These are phyloP conservation scores for Carex sylvatica DNA, from an alignment of 202 grass and related monocot species.

Conservation along the genomic window DNA sequence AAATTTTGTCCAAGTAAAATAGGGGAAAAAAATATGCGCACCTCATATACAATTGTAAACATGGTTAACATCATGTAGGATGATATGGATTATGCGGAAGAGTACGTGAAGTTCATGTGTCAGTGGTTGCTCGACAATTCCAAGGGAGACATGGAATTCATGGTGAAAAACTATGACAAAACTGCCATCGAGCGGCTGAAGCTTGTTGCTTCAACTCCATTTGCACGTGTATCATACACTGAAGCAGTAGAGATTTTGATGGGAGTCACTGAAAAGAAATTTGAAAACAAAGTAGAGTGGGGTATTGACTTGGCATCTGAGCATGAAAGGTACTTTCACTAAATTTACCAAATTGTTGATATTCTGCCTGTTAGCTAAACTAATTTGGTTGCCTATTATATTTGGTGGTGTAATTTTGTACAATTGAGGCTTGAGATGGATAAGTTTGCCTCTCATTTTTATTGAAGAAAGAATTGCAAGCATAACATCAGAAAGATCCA, in stretches of 20 bases:
- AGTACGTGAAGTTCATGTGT: slow-evolving; percentile 82
- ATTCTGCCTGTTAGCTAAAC: background rate
- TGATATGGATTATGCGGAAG: slow-evolving; percentile 92
- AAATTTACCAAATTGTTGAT: background rate
- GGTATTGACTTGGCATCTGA: slow-evolving; percentile 96
- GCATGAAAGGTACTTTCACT: slow-evolving; percentile 67
- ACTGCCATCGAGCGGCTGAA: slow-evolving; percentile 70
- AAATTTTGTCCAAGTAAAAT: background rate
- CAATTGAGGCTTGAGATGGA: background rate
- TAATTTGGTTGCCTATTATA: slow-evolving; percentile 5
- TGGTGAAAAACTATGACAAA: slow-evolving; percentile 81
- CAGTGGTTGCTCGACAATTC: slow-evolving; percentile 85
- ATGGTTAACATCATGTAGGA: slow-evolving; percentile 42
- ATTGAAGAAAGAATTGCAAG: background rate
- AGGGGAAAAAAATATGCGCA: background rate
- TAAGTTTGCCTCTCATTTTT: background rate
- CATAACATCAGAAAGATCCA: background rate
- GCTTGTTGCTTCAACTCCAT: slow-evolving; percentile 70
- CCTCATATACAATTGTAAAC: background rate
- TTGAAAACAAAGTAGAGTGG: slow-evolving; percentile 91
- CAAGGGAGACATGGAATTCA: slow-evolving; percentile 88
- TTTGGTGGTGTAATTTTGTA: background rate
- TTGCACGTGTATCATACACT: slow-evolving; percentile 73
- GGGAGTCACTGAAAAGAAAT: slow-evolving; percentile 69
- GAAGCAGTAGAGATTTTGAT: slow-evolving; percentile 72